These are phyloP conservation scores for Scytalidium lignicola DNA, from an alignment of 2,329 filamentous ascomycete genomes.

Conservation along the genomic window DNA sequence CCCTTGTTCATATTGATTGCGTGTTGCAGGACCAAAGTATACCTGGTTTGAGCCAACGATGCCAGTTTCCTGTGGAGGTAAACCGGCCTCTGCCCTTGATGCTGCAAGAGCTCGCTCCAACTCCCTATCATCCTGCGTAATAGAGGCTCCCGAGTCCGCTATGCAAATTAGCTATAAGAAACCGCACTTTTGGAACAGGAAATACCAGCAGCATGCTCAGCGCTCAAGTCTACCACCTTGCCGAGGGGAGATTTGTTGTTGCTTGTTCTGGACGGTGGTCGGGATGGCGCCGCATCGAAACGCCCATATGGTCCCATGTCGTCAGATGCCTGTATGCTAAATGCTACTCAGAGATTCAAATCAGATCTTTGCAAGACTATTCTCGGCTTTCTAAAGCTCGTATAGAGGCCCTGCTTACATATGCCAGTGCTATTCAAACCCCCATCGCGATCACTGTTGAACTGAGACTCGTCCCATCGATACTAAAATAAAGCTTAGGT, in stretches of 20 bases:
- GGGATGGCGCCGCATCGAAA: constrained; percentile 37
- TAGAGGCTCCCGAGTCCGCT: constrained; percentile 31
- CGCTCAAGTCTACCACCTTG: constrained; percentile 44
- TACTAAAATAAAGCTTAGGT: constrained; percentile 41
- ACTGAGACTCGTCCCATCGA: constrained; percentile 51
- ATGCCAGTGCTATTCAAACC: constrained; percentile 37
- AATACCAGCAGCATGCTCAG: constrained; percentile 38
- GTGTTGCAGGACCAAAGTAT: constrained; percentile 55
- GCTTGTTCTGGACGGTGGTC: constrained; percentile 54
- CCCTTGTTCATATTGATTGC: constrained; percentile 47
- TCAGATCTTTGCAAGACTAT: constrained; percentile 2
- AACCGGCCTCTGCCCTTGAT: constrained; percentile 48
- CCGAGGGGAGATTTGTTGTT: constrained; percentile 53
- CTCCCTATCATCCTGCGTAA: constrained; percentile 40
- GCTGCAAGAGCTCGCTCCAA: constrained; percentile 51
- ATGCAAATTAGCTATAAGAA: constrained; percentile 13
- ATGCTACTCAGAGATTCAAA: constrained; percentile 35
- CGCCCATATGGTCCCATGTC: constrained; percentile 37
- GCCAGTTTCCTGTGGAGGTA: constrained; percentile 46
- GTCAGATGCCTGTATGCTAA: constrained; percentile 50
- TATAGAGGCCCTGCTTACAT: constrained; percentile 31
- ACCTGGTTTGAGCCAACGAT: constrained; percentile 35
- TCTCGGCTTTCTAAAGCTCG: constrained; percentile 5
- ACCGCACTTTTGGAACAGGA: constrained; percentile 14
- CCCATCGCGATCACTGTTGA: constrained; percentile 48